A percentile compares a stretch with the other conserved stretches of the same genome.
Conservation (phyloP, 805 yeast species). For the Yarrowia sp. region DNA sequence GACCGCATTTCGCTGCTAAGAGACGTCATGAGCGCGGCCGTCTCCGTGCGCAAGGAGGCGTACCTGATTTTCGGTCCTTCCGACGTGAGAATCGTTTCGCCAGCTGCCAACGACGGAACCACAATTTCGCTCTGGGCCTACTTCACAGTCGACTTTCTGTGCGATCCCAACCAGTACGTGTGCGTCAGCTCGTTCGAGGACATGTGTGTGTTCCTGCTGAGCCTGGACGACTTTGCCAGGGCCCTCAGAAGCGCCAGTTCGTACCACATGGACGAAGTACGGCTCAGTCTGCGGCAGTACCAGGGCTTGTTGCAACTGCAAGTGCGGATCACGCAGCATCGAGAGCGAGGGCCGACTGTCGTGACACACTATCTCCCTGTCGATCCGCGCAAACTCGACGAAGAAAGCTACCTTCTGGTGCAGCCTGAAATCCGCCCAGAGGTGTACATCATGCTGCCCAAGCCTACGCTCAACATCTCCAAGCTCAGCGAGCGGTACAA, state of each 20-base stretch:
- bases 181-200: not conserved
- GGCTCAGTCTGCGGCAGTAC: not conserved
- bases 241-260: constrained; percentile 9
- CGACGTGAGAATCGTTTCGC: constrained; percentile 8
- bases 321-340: not conserved
- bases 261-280: constrained; percentile 16
- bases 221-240: constrained; percentile 10
- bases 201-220: constrained; percentile 15
- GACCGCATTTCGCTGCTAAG: constrained; percentile 1
- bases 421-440: not conserved
- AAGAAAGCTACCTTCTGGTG: not conserved
- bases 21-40: not conserved
- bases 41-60: constrained; percentile 3
- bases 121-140: constrained; percentile 3
- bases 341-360: not conserved
- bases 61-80: not conserved
- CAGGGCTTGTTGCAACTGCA: not conserved
- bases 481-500: constrained; percentile 13
- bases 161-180: not conserved
- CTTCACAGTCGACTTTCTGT: not conserved
- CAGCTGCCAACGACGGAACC: constrained; percentile 5
- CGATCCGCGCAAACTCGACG: not conserved
- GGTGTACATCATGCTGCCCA: constrained; percentile 12
- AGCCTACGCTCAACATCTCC: not conserved
- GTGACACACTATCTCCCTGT: constrained; percentile 1